Conservation (phyloP, 768 basidiomycete genomes). For the Heimioporus sp. region DNA sequence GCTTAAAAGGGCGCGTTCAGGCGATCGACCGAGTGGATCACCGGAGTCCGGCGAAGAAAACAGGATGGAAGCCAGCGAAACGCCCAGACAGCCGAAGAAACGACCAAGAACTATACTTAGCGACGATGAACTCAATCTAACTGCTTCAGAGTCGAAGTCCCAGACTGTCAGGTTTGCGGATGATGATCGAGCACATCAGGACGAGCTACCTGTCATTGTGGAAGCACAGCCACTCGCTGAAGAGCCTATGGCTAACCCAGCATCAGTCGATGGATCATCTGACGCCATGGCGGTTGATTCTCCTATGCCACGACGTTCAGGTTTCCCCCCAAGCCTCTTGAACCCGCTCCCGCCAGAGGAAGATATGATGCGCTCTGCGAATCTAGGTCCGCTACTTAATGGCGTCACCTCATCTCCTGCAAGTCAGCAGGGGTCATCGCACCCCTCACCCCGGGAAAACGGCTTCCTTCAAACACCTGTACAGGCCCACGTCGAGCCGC, state of each 20-base stretch:
- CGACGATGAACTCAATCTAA: conserved; percentile 48
- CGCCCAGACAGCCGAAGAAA: conserved; percentile 47
- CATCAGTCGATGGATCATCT: neutral
- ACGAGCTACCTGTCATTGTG: conserved; percentile 12
- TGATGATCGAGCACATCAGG: conserved; percentile 18
- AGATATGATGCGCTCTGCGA: conserved; percentile 18
- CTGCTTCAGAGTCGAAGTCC: conserved; percentile 28
- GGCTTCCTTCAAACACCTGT: conserved; percentile 10
- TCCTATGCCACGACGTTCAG: conserved; percentile 32
- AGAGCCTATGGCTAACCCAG: neutral
- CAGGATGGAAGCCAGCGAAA: conserved; percentile 37
- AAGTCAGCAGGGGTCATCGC: neutral
- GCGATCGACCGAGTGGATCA: conserved; percentile 50
- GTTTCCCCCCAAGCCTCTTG: conserved; percentile 52
- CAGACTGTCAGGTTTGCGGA: conserved; percentile 53
- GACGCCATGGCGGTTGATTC: conserved; percentile 41
- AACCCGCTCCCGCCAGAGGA: conserved; percentile 46
- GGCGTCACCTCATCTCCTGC: conserved; percentile 10
- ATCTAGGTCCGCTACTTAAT: conserved; percentile 27
- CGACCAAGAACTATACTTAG: conserved; percentile 45
- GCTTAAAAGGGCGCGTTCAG: conserved; percentile 68
- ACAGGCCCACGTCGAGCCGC: neutral
- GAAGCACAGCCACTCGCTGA: conserved; percentile 4
- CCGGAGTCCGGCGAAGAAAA: conserved; percentile 47
- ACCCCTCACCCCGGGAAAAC: conserved; percentile 10